Evolutionary conservation across 345 rosid genomes (phyloP).

Genomic region (Pistacia atlantica): DNA sequence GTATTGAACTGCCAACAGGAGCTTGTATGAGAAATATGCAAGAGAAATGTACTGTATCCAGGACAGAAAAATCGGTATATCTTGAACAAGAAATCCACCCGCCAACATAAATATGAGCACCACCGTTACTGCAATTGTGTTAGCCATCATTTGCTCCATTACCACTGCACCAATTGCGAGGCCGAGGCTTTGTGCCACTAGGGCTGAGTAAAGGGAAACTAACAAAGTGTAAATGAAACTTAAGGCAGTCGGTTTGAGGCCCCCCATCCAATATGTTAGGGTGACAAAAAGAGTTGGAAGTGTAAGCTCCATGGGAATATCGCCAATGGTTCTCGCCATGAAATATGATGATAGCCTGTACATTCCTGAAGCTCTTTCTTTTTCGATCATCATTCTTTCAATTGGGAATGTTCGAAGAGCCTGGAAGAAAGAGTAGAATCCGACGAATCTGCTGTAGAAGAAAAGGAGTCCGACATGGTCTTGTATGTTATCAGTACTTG

Average conservation of each 20-base stretch:
- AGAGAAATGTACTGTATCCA: constrained; percentile 52
- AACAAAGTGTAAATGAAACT: constrained; percentile 51
- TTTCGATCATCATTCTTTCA: constrained; percentile 78
- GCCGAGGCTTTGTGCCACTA: constrained; percentile 57
- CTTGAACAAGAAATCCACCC: constrained; percentile 54
- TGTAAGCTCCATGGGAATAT: constrained; percentile 78
- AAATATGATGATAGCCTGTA: constrained; percentile 84
- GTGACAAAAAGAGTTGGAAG: constrained; percentile 56
- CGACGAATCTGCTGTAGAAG: constrained; percentile 70
- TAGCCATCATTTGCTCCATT: constrained; percentile 45
- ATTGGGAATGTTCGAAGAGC: constrained; percentile 84
- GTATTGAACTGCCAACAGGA: constrained; percentile 51
- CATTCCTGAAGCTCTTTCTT: constrained; percentile 85
- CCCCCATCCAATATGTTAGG: constrained; percentile 77
- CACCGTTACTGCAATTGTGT: constrained; percentile 40
- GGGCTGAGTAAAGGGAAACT: constrained; percentile 36
- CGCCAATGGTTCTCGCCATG: constrained; percentile 57
- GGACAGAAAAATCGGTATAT: constrained; percentile 45
- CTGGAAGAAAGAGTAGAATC: constrained; percentile 66
- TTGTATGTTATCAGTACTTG: constrained; percentile 44
- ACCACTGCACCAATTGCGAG: constrained; percentile 60
- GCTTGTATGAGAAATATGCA: constrained; percentile 45
- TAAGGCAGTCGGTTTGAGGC: constrained; percentile 41
- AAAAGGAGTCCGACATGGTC: constrained; percentile 80
- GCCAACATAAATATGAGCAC: constrained; percentile 44